Base-by-base conservation (phyloP, 2,329 filamentous ascomycete genomes). In the Cercospora sp. region DNA sequence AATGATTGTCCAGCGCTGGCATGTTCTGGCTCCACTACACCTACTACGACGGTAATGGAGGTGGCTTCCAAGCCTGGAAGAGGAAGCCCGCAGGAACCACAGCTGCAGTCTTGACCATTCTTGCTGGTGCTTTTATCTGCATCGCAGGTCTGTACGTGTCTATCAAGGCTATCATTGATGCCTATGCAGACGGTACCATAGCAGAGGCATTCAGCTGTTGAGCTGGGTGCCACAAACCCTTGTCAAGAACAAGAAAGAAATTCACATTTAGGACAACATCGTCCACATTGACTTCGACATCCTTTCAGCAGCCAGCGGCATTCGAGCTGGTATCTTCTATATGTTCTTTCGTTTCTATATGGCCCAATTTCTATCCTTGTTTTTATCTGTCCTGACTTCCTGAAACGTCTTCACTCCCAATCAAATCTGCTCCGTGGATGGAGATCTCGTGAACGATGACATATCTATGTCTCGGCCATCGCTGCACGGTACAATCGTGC, bases 11-110 rank as follows among this genome's bases (percentile, higher is more conserved):
- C 13, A 65, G 63, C 60, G 66, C 66, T 1, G 84, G 83, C 5
- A 81, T 80, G 4, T 85, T 85, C 68, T 85, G 83, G 83, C 75
- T 85, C n/a, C 81, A 84, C 71, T 82, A 85, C 64, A 76, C 77
- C 1, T 84, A 82, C 64, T 76, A 84, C 67, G 78, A 55, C 23
- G 48, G 23, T 3, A 55, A 78, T 66, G 77, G 48, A 16, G 26
- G 78, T 66, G 77, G 82, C 9, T 42, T 42, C 5, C 53, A 39
- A n/a, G 63, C 55, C 7, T 68, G 63, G 68, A 51, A 53, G 61
- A 63, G 31, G 30, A 63, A 36, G 48, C 53, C 45, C 12, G 36
- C 33, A 3, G 61, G 69, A n/a, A 61, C 77, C 0, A 1, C 13
- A 18, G 30, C 61, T 6, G 80, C 80, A 31, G 62, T 81, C 3